A percentile compares a stretch with the other conserved stretches of the same genome.
These are phyloP conservation scores for Podospora pseudoanserina DNA, from an alignment of 495 filamentous ascomycete genomes.

Conservation along the genomic window DNA sequence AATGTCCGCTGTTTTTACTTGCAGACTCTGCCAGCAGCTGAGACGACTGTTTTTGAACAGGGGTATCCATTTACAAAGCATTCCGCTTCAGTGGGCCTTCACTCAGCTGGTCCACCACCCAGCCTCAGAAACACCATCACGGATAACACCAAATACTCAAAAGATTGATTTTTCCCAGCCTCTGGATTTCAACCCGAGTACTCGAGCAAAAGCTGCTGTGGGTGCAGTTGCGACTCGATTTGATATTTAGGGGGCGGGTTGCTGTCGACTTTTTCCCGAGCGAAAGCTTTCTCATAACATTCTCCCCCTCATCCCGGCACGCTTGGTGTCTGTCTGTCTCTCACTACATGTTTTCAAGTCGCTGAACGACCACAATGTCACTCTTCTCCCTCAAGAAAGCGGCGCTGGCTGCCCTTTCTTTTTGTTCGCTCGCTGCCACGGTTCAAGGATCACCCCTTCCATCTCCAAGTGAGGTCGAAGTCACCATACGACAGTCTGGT, in stretches of 20 bases:
- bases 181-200: neutral
- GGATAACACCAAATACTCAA: neutral
- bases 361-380: neutral
- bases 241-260: no score
- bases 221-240: neutral
- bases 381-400: conserved; percentile 18
- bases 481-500: conserved; percentile 15
- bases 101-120: neutral
- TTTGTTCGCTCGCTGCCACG: conserved; percentile 13
- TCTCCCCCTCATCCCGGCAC: neutral
- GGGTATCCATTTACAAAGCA: neutral
- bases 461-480: neutral
- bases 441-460: conserved; percentile 11
- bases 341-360: neutral
- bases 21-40: neutral
- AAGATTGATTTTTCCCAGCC: neutral
- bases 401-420: conserved; percentile 22
- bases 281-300: neutral
- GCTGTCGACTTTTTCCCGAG: no score
- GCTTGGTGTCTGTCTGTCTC: neutral
- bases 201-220: neutral
- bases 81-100: no score
- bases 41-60: neutral
- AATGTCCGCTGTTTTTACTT: neutral
- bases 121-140: neutral